Evolutionary conservation across 2,329 filamentous ascomycete genomes (phyloP), one percentile per base, ranked within the genome.

Genomic region (Epichloe gansuensis): DNA sequence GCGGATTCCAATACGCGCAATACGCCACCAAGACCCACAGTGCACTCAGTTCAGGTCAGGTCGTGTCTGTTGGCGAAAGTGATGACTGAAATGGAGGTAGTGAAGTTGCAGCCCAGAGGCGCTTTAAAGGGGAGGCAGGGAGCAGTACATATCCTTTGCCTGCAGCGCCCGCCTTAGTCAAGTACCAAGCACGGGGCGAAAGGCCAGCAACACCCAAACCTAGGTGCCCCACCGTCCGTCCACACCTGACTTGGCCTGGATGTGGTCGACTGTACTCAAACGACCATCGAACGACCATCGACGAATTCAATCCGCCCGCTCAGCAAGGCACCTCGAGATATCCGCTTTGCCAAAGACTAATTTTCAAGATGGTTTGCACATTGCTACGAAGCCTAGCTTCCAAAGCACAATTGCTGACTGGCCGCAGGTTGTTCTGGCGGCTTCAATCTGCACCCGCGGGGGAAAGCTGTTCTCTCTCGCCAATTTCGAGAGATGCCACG

Each of bases 401-500:
- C 25, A 23, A 28, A 25, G 28, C 38, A 21, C 28, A 37, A 41
- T 54, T 50, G 48, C 52, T 52, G 23, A 54, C 17, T 17, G 13
- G 13, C 57, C 54, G 57, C 62, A 96, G 93, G 93, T 98, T 70
- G 89, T 98, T 71, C 88, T 98, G 70, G 93, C 91, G 72, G 93
- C 93, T 65, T 97, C 93, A 65, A 96, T 98, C 77, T 97, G 91
- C 75, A 98, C 94, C 69, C 85, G 93, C 62, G 93, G 93, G 69
- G 93, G 69, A 98, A 98, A 78, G 88, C 91, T 72, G 91, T 98
- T 66, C 85, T 98, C 70, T 97, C 93, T 59, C 86, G 94, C 65
- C 90, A 96, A 74, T 98, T 98, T 72, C 85, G 91, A 62, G 91
- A 97, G 75, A 97, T 98, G 81, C 88, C 91, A 70, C 83, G 93